Evolutionary conservation across 2,329 filamentous ascomycete genomes (phyloP), one percentile per base, ranked within the genome.

Genomic region (Colletotrichum navitas): DNA sequence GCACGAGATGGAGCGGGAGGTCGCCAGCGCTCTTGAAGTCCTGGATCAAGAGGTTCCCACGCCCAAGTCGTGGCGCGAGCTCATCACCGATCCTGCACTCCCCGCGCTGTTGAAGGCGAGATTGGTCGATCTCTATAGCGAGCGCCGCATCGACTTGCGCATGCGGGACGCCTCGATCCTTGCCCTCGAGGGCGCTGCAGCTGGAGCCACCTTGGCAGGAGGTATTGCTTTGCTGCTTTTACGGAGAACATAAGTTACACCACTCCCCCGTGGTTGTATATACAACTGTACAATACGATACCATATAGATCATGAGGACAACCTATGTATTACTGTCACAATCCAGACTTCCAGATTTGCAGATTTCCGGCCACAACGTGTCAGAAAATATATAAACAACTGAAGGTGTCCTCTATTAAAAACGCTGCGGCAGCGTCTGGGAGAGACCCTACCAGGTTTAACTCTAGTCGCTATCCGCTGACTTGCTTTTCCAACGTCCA

Each of bases 151-250:
- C 76, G 84, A 87, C 60, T 77, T 94, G 73, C 88, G 88, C 54
- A 93, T 93, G 84, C 87, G 89, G 63, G 92, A 95, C 76, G 82
- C 92, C 41, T 93, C 92, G 2, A 81, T 91, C n/a, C 83, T 93
- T 74, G 91, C 88, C 60, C 81, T 94, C 45, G 89, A 94, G 80
- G 88, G 92, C 66, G 90, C 88, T 10, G 85, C 89, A 36, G 87
- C 89, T 0, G 92, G 93, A n/a, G 92, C 90, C 14, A 85, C 86
- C 0, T 74, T 92, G 21, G 87, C 87, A 63, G 87, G 86, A 45
- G 80, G 88, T 49, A 76, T 92, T 63, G 85, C 85, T 6, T 74
- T 90, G 52, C 77, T 89, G 54, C 74, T 87, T 29, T 78, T 85
- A 59, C 80, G 85, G 70, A 85, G 74, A 77, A 74, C 68, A 63